These are phyloP conservation scores for Zarea fungicola DNA, from an alignment of 2,329 filamentous ascomycete species.

Conservation along the genomic window DNA sequence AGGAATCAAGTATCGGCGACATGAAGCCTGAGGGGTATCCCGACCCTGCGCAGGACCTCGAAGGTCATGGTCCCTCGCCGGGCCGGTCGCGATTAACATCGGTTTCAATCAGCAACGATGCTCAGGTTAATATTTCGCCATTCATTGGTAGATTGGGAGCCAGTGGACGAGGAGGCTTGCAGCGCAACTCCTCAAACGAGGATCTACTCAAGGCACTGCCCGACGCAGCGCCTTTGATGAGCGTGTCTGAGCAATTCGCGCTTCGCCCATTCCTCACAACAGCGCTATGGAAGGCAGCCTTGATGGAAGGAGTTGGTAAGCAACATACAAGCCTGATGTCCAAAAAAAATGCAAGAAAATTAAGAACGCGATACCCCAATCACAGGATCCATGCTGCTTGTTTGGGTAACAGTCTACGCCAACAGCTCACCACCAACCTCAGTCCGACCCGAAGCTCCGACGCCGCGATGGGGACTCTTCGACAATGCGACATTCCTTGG, in stretches of 20 bases:
- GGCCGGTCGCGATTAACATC: not conserved
- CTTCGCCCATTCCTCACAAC: conserved; percentile 27
- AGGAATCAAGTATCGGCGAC: not conserved
- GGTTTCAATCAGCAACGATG: not conserved
- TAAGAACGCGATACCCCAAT: conserved; percentile 1
- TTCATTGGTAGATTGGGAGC: not conserved
- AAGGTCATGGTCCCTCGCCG: not conserved
- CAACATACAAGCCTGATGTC: not conserved
- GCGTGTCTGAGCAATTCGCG: conserved; percentile 29
- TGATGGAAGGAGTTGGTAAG: conserved; percentile 32
- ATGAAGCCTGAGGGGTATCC: not conserved
- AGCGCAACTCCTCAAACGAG: conserved; percentile 10
- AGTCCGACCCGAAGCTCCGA: conserved; percentile 14
- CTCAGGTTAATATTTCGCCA: not conserved
- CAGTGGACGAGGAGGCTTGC: not conserved
- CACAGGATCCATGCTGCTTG: conserved; percentile 13
- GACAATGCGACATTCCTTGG: conserved; percentile 24
- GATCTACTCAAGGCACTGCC: conserved; percentile 26
- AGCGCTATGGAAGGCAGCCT: conserved; percentile 35
- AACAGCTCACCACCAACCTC: conserved; percentile 15
- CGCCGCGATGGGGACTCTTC: conserved; percentile 17
- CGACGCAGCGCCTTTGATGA: conserved; percentile 37
- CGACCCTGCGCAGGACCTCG: not conserved
- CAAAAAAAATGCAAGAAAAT: not conserved
- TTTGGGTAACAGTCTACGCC: conserved; percentile 20